Conservation (phyloP, 208 protist species). For the Endotrypanum monterogeii region DNA sequence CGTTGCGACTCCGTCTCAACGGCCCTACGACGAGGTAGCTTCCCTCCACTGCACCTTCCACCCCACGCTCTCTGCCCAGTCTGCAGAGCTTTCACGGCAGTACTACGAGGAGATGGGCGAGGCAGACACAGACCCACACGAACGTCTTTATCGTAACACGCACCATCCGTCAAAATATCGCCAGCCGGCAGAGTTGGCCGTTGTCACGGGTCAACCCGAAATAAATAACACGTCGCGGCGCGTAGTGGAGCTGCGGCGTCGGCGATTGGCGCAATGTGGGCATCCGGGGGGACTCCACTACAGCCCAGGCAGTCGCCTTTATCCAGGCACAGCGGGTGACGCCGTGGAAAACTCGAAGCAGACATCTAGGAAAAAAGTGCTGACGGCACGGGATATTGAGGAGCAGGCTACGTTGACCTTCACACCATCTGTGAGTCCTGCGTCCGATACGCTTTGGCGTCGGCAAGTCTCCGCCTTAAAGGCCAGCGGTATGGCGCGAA, state of each 20-base stretch:
- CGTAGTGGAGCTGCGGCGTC: conserved; percentile 49
- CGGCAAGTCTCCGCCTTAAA: conserved; percentile 46
- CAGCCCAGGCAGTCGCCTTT: conserved; percentile 34
- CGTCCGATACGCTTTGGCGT: conserved; percentile 56
- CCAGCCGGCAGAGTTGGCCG: conserved; percentile 8
- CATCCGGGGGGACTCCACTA: conserved; percentile 11
- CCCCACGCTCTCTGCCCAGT: conserved; percentile 45
- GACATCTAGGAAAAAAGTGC: conserved; percentile 29
- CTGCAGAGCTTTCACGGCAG: conserved; percentile 36
- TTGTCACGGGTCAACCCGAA: conserved; percentile 17
- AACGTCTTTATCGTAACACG: conserved; percentile 57
- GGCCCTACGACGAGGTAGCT: conserved; percentile 38
- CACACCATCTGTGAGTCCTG: conserved; percentile 41
- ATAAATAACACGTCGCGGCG: conserved; percentile 52
- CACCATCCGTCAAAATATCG: conserved; percentile 31
- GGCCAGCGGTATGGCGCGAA: conserved; percentile 42
- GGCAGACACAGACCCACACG: conserved; percentile 26
- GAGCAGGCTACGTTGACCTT: conserved; percentile 46
- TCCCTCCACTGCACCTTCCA: conserved; percentile 59
- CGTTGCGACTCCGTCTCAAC: background rate
- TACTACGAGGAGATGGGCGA: conserved; percentile 47
- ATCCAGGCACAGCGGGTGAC: conserved; percentile 1
- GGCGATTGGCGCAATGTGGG: conserved; percentile 18
- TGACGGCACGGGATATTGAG: conserved; percentile 43
- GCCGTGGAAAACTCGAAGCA: background rate